Evolutionary conservation across 768 basidiomycete genomes (phyloP), one percentile per base, ranked within the genome.

Genomic region (Hebeloma cylindrosporum): DNA sequence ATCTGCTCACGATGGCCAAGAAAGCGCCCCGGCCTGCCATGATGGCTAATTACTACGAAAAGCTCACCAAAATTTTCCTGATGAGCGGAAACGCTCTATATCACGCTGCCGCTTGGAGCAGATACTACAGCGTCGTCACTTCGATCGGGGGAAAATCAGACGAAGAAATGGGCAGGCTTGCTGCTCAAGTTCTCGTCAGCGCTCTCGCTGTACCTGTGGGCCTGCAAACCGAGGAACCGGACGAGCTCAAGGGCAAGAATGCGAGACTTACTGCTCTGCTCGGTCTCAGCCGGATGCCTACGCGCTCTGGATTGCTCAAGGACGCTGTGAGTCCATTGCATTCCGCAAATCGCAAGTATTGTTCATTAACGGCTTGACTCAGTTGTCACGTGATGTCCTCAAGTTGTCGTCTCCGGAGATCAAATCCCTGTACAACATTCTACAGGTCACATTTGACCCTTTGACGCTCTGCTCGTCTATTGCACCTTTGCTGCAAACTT

Each of bases 31-130:
- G 92, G 25, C 91, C 92, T 0, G 78, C 85, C 9, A 95, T 97
- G 93, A 97, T 98, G 94, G 92, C 93, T 47, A 93, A 90, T 65
- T 98, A 97, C 70, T 98, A 98, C 69, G 93, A 97, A 66, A 97
- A 98, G 69, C 81, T 97, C 52, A 90, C 94, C 31, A 88, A 86
- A 61, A 95, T 99, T 52, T 99, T 97, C 75, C 76, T 94, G 58
- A 95, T 93, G 74, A 91, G 88, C 48, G 89, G 92, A 11, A 95
- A 93, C 57, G 85, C 92, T 3, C 73, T 99, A 10, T 98, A 93
- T 70, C 95, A 98, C 62, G 94, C 95, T 37, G 93, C 95, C 13
- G 93, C 95, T 0, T 97, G 93, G 93, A 82, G 86, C 33, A 77
- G 85, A 44, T 96, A 93, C 63, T 83, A 85, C 58, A 75, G 79